Percentiles rank a stretch among this genome's conserved stretches.
phyloP scores from a whole-genome alignment of 495 filamentous ascomycete genomes.

The Penicillium nucicola region DNA sequence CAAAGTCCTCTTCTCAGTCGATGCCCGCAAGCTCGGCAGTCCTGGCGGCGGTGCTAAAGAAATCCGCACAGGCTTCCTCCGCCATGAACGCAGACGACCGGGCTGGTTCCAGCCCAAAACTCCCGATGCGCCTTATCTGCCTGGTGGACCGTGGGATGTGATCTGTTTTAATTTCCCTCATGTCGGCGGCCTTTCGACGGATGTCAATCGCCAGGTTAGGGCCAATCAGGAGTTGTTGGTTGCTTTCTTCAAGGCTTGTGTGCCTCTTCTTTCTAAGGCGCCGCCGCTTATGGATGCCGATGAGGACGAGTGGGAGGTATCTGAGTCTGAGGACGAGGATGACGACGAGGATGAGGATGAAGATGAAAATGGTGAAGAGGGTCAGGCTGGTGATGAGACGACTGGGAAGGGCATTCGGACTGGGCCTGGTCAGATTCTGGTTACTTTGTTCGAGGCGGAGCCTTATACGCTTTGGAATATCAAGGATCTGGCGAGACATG shows the following conservation, averaged over 20 bases:
- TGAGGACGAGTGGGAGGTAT: slow-evolving; percentile 17
- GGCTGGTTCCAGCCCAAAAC: slow-evolving; percentile 25
- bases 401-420: slow-evolving; percentile 22
- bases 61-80: slow-evolving; percentile 30
- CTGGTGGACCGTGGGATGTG: slow-evolving; percentile 58
- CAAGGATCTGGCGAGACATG: slow-evolving; percentile 75
- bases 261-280: slow-evolving; percentile 45
- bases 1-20: slow-evolving; percentile 64
- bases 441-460: slow-evolving; percentile 88
- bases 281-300: slow-evolving; percentile 26
- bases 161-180: slow-evolving; percentile 97
- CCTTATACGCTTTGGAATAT: slow-evolving; percentile 97
- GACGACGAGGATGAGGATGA: slow-evolving; percentile 20
- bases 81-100: slow-evolving; percentile 27
- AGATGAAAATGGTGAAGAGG: slow-evolving; percentile 9
- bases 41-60: slow-evolving; percentile 40
- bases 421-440: slow-evolving; percentile 63
- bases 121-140: background rate
- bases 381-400: slow-evolving; percentile 1
- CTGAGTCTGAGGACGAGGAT: slow-evolving; percentile 18
- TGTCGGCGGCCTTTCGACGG: slow-evolving; percentile 83
- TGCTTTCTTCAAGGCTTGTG: slow-evolving; percentile 67
- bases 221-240: slow-evolving; percentile 89
- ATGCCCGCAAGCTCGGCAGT: slow-evolving; percentile 67
- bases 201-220: slow-evolving; percentile 91